Evolutionary conservation across 2,329 filamentous ascomycete genomes (phyloP).

Genomic region (Falciphora oryzae): DNA sequence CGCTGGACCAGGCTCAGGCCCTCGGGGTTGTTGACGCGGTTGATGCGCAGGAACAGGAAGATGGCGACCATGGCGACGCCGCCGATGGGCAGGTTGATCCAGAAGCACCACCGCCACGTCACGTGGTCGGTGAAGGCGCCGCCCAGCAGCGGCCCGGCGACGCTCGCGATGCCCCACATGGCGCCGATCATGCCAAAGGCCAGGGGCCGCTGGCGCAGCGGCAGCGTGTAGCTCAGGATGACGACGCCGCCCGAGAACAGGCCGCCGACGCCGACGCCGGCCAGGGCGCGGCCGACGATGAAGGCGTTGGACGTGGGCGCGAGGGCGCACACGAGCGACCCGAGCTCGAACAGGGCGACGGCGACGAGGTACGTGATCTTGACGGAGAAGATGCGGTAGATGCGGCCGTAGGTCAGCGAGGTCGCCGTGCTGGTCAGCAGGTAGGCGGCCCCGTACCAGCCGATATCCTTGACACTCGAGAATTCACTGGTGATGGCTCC

Average conservation of each 20-base stretch:
- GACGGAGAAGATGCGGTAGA: conserved; percentile 41
- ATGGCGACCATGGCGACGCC: conserved; percentile 26
- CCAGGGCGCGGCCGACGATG: conserved; percentile 41
- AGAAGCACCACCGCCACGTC: conserved; percentile 29
- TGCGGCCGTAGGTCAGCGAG: conserved; percentile 37
- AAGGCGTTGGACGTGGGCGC: conserved; percentile 37
- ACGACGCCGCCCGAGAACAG: conserved; percentile 39
- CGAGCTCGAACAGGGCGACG: conserved; percentile 16
- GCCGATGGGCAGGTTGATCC: conserved; percentile 17
- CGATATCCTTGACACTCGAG: conserved; percentile 22
- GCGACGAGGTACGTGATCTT: conserved; percentile 32
- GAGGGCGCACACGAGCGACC: conserved; percentile 26
- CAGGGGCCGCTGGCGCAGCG: conserved; percentile 43
- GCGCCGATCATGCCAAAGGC: conserved; percentile 45
- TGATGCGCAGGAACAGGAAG: conserved; percentile 39
- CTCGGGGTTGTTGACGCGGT: conserved; percentile 26
- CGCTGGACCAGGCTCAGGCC: conserved; percentile 29
- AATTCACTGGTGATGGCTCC: conserved; percentile 35
- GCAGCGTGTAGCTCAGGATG: conserved; percentile 39
- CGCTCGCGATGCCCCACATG: conserved; percentile 44
- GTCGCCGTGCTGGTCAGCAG: conserved; percentile 39
- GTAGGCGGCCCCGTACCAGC: conserved; percentile 42
- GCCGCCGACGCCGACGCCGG: conserved; percentile 40
- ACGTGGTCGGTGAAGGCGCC: conserved; percentile 30
- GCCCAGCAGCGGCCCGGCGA: conserved; percentile 38